Base-by-base conservation (phyloP, 176 grass and related monocot species). In the Elymus sibiricus region DNA sequence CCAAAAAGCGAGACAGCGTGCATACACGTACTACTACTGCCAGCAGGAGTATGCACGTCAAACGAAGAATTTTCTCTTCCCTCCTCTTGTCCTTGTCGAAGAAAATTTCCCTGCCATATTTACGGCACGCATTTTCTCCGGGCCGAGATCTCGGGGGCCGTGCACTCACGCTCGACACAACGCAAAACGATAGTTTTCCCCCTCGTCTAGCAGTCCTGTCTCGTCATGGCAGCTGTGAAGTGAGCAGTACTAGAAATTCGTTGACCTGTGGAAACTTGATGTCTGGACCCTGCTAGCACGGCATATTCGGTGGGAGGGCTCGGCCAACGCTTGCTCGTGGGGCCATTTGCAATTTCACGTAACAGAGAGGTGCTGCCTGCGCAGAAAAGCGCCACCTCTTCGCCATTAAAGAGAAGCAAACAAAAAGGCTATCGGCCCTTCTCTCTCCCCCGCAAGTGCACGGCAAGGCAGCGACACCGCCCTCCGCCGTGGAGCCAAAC, bases 71-170 rank as follows among this genome's bases (percentile, higher is more conserved):
- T 16, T 72, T 14, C 8, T 10, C 34, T 61, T 16, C 37, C 37
- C 37, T 38, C 6, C 71, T 64, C 22, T 83, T 17, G 64, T 66
- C 60, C 69, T 77, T 28, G 42, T 65, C 88, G 72, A 86, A 90
- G 74, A 83, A 78, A 90, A 79, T 79, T 82, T 81, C 82, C 28
- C 62, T 82, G 70, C 53, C 5, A 42, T 47, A 31, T 75, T 77
- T 61, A 46, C 22, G 63, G 83, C 63, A 19, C 78, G 22, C 28
- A 44, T 7, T 66, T 82, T 78, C 51, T 61, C 17, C 60, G 24
- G 27, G 5, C 11, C 44, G 53, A 58, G 53, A 58, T 47, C 63
- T 89, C 26, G 63, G 72, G 17, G 78, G 0, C 14, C 79, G 79
- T 43, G 49, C 62, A 29, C 31, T 31, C 78, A 81, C 77, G 34